phyloP scores from a whole-genome alignment of 2,329 filamentous ascomycete genomes.

The Emmonsia crescens region DNA sequence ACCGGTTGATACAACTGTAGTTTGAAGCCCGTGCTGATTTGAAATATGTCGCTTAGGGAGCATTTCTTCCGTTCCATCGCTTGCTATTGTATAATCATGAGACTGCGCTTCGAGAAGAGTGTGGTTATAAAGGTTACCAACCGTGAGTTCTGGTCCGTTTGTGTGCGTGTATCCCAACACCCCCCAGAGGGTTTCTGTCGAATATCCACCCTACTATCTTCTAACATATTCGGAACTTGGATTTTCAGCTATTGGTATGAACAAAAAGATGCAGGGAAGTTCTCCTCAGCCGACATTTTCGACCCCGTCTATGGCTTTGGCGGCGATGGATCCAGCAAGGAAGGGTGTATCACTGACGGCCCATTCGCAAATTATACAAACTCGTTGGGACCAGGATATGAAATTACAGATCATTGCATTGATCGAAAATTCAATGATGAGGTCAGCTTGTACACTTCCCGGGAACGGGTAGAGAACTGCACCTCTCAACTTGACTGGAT shows the following conservation, averaged over 20 bases:
- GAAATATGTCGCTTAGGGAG: background rate
- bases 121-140: conserved; percentile 5
- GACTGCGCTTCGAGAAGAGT: conserved; percentile 4
- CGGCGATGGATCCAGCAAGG: background rate
- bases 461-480: background rate
- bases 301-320: conserved; percentile 4
- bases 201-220: background rate
- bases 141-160: background rate
- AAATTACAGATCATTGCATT: conserved; percentile 4
- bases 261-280: conserved; percentile 5
- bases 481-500: background rate
- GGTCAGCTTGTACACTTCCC: background rate
- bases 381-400: background rate
- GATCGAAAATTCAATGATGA: conserved; percentile 1
- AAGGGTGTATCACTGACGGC: conserved; percentile 5
- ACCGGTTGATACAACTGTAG: background rate
- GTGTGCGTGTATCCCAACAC: background rate
- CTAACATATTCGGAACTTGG: background rate
- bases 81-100: conserved; percentile 4
- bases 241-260: conserved; percentile 6
- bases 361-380: conserved; percentile 5
- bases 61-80: conserved; percentile 7
- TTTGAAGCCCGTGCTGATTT: background rate
- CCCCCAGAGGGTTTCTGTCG: background rate
- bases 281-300: background rate